Evolutionary conservation across 768 basidiomycete species (phyloP), one percentile per base, ranked within the genome.

Genomic region (Suillus luteus): DNA sequence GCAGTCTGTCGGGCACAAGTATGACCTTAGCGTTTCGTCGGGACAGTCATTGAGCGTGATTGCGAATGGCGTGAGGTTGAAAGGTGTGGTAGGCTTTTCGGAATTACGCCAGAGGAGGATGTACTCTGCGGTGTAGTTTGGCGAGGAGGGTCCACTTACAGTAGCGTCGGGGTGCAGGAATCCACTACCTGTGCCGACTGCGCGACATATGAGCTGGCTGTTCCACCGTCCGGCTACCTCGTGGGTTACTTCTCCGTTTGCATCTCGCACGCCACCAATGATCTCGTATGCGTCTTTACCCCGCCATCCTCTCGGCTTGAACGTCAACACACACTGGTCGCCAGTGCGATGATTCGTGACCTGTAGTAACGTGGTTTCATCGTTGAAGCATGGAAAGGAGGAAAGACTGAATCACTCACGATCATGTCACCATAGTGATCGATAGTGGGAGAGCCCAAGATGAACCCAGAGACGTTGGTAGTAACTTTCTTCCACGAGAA

Each of bases 171-270:
- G 95, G 61, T 89, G 83, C 14, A 95, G 81, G 48, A 79, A 81
- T 12, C 85, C 88, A 48, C 75, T 75, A 10, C 85, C 84, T 2
- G 82, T 81, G 11, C 90, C 90, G 9, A 86, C 84, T 24, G 85
- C 83, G 11, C 93, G 86, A 22, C 94, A 94, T 60, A 99, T 89
- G 41, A 99, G 86, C 71, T 98, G 96, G 51, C 91, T 92, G 71
- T 93, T 95, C 96, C 96, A 99, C 2, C 95, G 85, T 5, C 96
- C 96, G 0, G 95, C 95, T 55, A 98, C 94, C 63, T 96, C 94
- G 76, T 96, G 92, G 0, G 83, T 86, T 37, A 88, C 79, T 24
- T 83, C 78, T 11, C 91, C 94, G 0, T 77, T 68, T 1, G 84
- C 74, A 70, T 93, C 89, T 64, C 84, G 76, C 24, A 98, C 95